These are phyloP conservation scores for Aspergillus panamensis DNA, from an alignment of 495 filamentous ascomycete genomes.

Conservation along the genomic window DNA sequence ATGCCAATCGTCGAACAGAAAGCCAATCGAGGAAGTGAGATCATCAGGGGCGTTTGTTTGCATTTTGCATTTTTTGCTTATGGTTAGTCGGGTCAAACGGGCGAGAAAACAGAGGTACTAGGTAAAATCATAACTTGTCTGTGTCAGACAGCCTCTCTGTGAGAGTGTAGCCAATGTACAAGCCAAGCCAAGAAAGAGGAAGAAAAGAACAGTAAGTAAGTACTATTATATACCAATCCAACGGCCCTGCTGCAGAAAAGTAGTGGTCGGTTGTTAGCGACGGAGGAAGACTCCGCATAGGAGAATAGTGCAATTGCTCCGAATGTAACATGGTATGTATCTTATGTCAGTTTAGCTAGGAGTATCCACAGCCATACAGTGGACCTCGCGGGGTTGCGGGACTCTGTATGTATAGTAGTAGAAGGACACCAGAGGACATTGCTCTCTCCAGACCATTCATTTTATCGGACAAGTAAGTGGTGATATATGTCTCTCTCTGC, in stretches of 20 bases:
- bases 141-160: background rate
- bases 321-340: constrained; percentile 8
- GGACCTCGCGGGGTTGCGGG: too few relatives aligned
- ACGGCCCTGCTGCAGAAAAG: background rate
- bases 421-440: too few relatives aligned
- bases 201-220: background rate
- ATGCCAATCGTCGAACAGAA: background rate
- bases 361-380: too few relatives aligned
- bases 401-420: too few relatives aligned
- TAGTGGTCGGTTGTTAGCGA: background rate
- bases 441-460: too few relatives aligned
- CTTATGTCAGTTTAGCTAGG: background rate
- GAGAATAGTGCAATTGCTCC: constrained; percentile 8
- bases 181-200: background rate
- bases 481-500: too few relatives aligned
- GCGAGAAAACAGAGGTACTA: too few relatives aligned
- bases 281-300: background rate
- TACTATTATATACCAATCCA: background rate
- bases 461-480: too few relatives aligned
- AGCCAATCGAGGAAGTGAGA: background rate
- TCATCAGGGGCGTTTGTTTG: background rate
- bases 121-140: background rate
- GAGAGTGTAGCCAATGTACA: background rate
- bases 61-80: background rate
- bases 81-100: background rate